phyloP scores from a whole-genome alignment of 2,329 filamentous ascomycete species.

The Monilinia fructicola region DNA sequence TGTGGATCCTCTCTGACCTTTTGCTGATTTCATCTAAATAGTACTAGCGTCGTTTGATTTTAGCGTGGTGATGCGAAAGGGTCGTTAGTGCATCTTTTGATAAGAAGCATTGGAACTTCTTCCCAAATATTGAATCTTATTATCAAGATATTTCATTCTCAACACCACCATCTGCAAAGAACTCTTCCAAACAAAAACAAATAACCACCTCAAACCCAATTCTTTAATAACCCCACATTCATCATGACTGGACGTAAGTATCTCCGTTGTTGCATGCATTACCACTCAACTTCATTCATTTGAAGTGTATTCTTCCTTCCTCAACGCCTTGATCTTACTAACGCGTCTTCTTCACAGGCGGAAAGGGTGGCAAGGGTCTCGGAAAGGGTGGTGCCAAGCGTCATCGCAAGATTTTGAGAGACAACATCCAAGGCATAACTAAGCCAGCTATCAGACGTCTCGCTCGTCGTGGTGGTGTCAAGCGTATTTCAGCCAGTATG shows the following conservation, averaged over 20 bases:
- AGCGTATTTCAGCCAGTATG: constrained; percentile 96
- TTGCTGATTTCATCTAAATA: constrained; percentile 19
- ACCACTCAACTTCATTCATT: not conserved
- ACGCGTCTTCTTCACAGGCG: constrained; percentile 37
- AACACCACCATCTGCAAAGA: constrained; percentile 12
- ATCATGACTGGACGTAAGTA: constrained; percentile 61
- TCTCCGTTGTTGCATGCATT: not conserved
- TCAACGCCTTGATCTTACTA: constrained; percentile 22
- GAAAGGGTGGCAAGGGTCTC: constrained; percentile 85
- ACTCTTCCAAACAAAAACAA: constrained; percentile 3
- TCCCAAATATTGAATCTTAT: constrained; percentile 22
- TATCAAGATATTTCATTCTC: constrained; percentile 20
- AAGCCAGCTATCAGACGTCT: constrained; percentile 99
- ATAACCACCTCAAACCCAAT: constrained; percentile 17
- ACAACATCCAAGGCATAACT: constrained; percentile 99
- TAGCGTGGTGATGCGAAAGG: constrained; percentile 34
- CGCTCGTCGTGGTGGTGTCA: constrained; percentile 98
- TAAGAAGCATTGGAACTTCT: constrained; percentile 28
- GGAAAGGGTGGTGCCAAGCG: constrained; percentile 98
- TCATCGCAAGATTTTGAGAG: constrained; percentile 97
- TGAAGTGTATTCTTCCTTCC: constrained; percentile 4
- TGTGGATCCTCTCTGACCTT: not conserved
- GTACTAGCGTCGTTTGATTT: constrained; percentile 27
- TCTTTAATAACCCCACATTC: constrained; percentile 36
- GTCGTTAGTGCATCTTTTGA: constrained; percentile 33